Evolutionary conservation across 139 green algal genomes (phyloP).

Genomic region (Volvox reticuliferus): DNA sequence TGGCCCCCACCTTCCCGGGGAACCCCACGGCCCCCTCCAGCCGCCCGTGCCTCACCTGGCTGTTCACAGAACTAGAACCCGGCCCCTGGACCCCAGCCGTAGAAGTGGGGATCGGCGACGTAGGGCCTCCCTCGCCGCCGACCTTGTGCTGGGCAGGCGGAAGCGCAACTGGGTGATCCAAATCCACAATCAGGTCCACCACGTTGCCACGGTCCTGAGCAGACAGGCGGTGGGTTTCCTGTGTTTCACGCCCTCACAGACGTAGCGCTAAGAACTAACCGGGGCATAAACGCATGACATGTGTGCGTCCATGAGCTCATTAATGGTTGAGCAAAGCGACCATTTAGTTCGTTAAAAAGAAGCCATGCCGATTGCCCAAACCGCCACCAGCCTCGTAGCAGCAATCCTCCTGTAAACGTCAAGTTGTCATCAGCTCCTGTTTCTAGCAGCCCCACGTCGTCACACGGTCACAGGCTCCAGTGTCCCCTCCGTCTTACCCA

Average conservation of each 20-base stretch:
- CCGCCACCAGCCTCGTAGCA: too few relatives aligned
- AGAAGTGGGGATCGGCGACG: background rate
- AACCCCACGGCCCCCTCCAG: too few relatives aligned
- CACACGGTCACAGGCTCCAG: background rate
- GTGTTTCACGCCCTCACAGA: too few relatives aligned
- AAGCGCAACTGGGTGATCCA: constrained; percentile 32
- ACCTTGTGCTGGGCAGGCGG: background rate
- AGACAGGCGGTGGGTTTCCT: too few relatives aligned
- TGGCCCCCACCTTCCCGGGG: background rate
- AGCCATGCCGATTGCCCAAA: too few relatives aligned
- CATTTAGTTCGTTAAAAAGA: too few relatives aligned
- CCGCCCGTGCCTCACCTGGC: background rate
- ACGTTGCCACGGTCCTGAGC: constrained; percentile 40
- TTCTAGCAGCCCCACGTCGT: background rate
- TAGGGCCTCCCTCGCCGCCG: background rate
- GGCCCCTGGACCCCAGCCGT: background rate
- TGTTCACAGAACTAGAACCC: background rate
- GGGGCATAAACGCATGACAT: too few relatives aligned
- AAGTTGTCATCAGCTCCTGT: too few relatives aligned
- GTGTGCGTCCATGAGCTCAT: too few relatives aligned
- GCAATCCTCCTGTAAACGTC: too few relatives aligned
- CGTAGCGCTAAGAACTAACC: too few relatives aligned
- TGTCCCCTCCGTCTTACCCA: constrained; percentile 15
- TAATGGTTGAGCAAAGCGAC: too few relatives aligned
- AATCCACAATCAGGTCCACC: constrained; percentile 32